Evolutionary conservation across 2,329 filamentous ascomycete species (phyloP), one percentile per base, ranked within the genome.

Genomic region (Talaromyces islandicus): DNA sequence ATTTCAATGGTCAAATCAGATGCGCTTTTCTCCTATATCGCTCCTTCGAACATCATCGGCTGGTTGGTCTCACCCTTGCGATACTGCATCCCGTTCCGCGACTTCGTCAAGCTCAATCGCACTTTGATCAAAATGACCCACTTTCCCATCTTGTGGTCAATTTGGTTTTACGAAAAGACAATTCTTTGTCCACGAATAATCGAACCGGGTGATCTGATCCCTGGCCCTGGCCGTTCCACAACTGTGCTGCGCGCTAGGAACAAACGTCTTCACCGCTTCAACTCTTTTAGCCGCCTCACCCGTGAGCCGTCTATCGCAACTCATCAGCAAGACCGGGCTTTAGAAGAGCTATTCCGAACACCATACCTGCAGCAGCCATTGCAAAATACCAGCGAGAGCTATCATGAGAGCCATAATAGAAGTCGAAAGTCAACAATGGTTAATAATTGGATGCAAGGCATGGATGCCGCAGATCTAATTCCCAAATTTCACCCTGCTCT

Each of bases 1-100:
- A 96, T 97, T 55, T 95, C 91, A 4, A 95, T 96, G 90, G 93
- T 97, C 65, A 97, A 97, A 74, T 96, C 94, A n/a, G 93, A 97
- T 72, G 90, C 92, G 0, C 80, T 97, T 0, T 97, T 97, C 78
- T 95, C 91, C 3, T 97, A 97, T 71, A 85, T 97, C 62, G 90
- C 93, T 1, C 93, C 93, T 0, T 88, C 90, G 14, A 97, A 97
- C 70, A 89, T 97, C 30, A 83, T 97, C 64, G 92, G 91, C 1
- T 97, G 92, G 93, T 71, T 93, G 0, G 79, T 96, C 29, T 92
- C 92, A 68, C 93, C 93, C 0, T 73, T 95, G 51, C 85, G 92
- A 64, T 96, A 89, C 71, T 78, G 86, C 67, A 86, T 97, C 78
- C 86, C 92, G 0, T 87, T 97, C 66, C 85, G 85, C 46, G 84